phyloP scores from a whole-genome alignment of 1,284 basidiomycete species.

The Ceratorhiza oryzae-sativae region DNA sequence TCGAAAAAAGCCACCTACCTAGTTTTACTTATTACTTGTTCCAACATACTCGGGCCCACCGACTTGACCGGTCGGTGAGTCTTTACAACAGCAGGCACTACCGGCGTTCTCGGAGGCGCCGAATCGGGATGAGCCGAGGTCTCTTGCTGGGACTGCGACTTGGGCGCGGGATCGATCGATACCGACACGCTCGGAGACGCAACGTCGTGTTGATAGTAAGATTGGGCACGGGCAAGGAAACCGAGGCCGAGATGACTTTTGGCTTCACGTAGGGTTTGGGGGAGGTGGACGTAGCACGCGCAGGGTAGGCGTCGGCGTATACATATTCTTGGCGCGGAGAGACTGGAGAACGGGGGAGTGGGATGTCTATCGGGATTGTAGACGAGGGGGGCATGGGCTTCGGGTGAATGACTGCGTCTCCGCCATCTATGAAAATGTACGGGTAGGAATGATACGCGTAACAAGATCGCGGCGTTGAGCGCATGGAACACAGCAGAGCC shows the following conservation, averaged over 20 bases:
- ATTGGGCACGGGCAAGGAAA: slow-evolving; percentile 14
- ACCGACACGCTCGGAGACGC: not conserved
- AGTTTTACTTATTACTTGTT: slow-evolving; percentile 79
- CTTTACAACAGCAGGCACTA: not conserved
- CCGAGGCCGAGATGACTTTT: slow-evolving; percentile 31
- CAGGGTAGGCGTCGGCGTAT: slow-evolving; percentile 16
- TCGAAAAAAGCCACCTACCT: not conserved
- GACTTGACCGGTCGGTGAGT: slow-evolving; percentile 55
- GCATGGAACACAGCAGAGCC: not conserved
- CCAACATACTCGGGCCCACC: slow-evolving; percentile 59
- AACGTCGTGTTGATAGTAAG: slow-evolving; percentile 26
- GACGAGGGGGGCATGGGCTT: not conserved
- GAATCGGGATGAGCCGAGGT: slow-evolving; percentile 4
- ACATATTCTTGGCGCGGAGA: slow-evolving; percentile 7
- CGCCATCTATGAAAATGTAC: not conserved
- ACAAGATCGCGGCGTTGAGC: slow-evolving; percentile 53
- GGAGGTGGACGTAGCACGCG: not conserved
- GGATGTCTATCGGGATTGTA: not conserved
- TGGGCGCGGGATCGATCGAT: not conserved
- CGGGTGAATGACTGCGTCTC: not conserved
- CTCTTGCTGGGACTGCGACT: slow-evolving; percentile 1
- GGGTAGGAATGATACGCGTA: not conserved
- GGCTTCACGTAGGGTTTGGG: slow-evolving; percentile 22
- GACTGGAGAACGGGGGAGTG: not conserved
- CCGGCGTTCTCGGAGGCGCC: slow-evolving; percentile 15